These are phyloP conservation scores for Gymnopus androsaceus DNA, from an alignment of 1,284 basidiomycete species.

Conservation along the genomic window DNA sequence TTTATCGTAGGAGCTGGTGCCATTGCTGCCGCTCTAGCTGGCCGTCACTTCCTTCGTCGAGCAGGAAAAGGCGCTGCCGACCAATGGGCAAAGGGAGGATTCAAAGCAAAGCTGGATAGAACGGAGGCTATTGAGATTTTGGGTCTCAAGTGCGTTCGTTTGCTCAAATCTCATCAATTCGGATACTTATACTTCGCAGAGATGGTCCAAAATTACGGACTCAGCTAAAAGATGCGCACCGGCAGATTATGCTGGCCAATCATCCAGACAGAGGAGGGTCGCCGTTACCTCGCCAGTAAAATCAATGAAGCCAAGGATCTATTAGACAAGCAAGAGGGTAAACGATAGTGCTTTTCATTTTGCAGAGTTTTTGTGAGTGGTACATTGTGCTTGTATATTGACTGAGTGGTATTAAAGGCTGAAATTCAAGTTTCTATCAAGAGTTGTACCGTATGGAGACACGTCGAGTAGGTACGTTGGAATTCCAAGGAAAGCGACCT, in stretches of 20 bases:
- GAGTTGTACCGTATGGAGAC: no score
- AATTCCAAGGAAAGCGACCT: no score
- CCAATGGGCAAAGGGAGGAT: conserved; percentile 92
- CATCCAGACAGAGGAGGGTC: conserved; percentile 96
- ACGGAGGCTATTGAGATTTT: conserved; percentile 91
- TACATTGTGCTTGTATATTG: no score
- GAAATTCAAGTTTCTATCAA: no score
- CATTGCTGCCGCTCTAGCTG: conserved; percentile 78
- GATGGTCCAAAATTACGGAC: conserved; percentile 73
- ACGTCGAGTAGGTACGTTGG: no score
- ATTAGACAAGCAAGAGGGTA: conserved; percentile 56
- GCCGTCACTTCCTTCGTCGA: conserved; percentile 66
- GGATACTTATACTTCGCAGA: conserved; percentile 51
- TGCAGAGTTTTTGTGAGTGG: no score
- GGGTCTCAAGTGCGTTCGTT: conserved; percentile 95
- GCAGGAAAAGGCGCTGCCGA: conserved; percentile 67
- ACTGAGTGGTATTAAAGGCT: no score
- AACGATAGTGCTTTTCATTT: conserved; percentile 2
- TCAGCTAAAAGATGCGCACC: conserved; percentile 87
- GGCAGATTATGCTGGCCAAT: conserved; percentile 92
- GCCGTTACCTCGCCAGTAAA: conserved; percentile 96
- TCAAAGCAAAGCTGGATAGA: conserved; percentile 94
- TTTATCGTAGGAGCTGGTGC: no score
- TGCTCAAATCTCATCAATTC: no score
- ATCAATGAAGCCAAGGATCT: conserved; percentile 92